Percentiles rank a stretch among this genome's conserved stretches.
Evolutionary conservation across 805 yeast genomes (phyloP).

Genomic region (Wickerhamiella musiphila): DNA sequence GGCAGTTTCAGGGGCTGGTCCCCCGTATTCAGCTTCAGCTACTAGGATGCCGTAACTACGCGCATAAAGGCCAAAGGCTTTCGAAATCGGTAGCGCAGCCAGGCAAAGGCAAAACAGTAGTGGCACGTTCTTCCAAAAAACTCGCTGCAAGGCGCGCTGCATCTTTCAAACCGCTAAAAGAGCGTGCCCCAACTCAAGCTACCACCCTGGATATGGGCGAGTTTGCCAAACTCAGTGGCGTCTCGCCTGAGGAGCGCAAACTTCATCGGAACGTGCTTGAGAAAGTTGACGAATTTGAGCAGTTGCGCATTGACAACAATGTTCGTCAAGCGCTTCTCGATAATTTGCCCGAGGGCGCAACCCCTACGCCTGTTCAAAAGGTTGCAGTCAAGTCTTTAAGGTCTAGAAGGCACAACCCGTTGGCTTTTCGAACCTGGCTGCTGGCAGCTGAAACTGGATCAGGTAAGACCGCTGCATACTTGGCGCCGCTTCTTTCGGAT

Average conservation of each 20-base stretch:
- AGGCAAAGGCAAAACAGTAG: neutral
- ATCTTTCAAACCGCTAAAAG: no score
- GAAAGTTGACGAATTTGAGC: constrained; percentile 46
- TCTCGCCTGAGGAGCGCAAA: constrained; percentile 16
- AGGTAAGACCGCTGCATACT: constrained; percentile 87
- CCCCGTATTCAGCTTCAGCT: no score
- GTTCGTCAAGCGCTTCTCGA: constrained; percentile 42
- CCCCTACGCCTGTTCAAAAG: constrained; percentile 68
- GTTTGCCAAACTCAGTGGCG: constrained; percentile 17
- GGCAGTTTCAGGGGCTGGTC: no score
- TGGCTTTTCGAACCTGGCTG: constrained; percentile 42
- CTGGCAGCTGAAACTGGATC: constrained; percentile 95
- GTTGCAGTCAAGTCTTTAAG: constrained; percentile 48
- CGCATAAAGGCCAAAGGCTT: neutral
- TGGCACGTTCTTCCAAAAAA: neutral
- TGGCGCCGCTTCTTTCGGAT: constrained; percentile 57
- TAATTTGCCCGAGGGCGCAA: constrained; percentile 4
- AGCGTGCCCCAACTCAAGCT: constrained; percentile 4
- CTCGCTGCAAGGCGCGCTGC: no score
- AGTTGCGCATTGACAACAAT: constrained; percentile 46
- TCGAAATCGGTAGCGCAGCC: constrained; percentile 1
- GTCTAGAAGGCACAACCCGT: constrained; percentile 20
- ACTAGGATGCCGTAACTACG: no score
- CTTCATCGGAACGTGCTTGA: constrained; percentile 24
- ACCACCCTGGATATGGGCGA: constrained; percentile 20